A percentile compares a stretch with the other conserved stretches of the same genome.
These are phyloP conservation scores for Gardenia jasminoides DNA, from an alignment of 257 asterid genomes.

Conservation along the genomic window DNA sequence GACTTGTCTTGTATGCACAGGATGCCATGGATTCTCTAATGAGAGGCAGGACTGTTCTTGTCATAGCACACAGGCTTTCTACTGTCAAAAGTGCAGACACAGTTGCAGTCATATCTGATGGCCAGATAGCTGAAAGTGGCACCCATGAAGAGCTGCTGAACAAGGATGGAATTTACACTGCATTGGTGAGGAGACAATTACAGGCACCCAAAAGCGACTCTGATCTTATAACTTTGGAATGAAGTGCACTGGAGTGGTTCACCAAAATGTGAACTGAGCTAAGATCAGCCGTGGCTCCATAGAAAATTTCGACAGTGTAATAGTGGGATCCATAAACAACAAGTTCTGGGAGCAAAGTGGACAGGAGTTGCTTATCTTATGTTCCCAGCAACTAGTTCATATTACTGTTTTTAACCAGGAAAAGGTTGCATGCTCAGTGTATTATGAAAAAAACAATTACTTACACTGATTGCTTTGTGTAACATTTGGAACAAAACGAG, in stretches of 20 bases:
- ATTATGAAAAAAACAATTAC: background rate
- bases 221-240: background rate
- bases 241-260: background rate
- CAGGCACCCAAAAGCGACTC: constrained; percentile 55
- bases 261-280: background rate
- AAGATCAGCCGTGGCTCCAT: too few relatives aligned
- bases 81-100: constrained; percentile 81
- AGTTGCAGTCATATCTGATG: constrained; percentile 78
- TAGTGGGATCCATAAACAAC: background rate
- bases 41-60: constrained; percentile 83
- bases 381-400: background rate
- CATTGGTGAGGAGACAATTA: constrained; percentile 71
- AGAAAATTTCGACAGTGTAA: too few relatives aligned
- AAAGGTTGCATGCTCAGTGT: background rate
- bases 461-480: background rate
- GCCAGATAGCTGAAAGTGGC: constrained; percentile 79
- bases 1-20: constrained; percentile 25
- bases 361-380: background rate
- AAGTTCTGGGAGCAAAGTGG: background rate
- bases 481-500: background rate
- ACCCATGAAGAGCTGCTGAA: constrained; percentile 65
- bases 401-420: background rate
- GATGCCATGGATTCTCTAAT: constrained; percentile 91
- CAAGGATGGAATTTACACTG: constrained; percentile 63
- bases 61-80: constrained; percentile 87